These are phyloP conservation scores for Stromatinia cepivora DNA, from an alignment of 2,329 filamentous ascomycete species.

Conservation along the genomic window DNA sequence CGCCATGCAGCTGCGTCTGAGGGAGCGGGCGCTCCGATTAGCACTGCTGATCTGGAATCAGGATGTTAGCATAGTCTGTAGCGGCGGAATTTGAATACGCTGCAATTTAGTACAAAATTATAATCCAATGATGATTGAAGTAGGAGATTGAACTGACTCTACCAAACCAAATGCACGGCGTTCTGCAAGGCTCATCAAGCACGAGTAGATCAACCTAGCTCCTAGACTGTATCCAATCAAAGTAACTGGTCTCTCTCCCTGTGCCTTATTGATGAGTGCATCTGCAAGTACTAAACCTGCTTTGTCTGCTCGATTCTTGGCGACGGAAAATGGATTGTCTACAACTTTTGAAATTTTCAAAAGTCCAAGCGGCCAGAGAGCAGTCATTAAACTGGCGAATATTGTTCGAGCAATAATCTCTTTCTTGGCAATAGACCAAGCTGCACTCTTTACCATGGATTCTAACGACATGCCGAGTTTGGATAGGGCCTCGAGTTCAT, in stretches of 20 bases:
- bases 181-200: constrained; percentile 73
- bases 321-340: constrained; percentile 81
- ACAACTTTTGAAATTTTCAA: constrained; percentile 66
- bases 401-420: constrained; percentile 64
- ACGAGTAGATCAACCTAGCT: constrained; percentile 79
- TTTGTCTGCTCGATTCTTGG: constrained; percentile 75
- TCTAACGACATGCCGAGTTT: constrained; percentile 78
- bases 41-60: constrained; percentile 55
- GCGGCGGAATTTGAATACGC: too few relatives aligned
- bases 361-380: constrained; percentile 69
- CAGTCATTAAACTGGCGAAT: constrained; percentile 65
- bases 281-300: constrained; percentile 79
- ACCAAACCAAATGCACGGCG: constrained; percentile 79
- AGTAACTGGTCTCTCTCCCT: constrained; percentile 79
- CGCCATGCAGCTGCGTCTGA: constrained; percentile 73
- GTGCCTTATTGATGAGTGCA: constrained; percentile 76
- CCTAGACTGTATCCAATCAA: constrained; percentile 81
- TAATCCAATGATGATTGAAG: not conserved
- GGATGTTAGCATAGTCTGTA: not conserved
- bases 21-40: constrained; percentile 80
- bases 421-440: constrained; percentile 73
- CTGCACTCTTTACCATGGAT: constrained; percentile 73
- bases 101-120: not conserved
- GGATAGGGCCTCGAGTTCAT: constrained; percentile 75
- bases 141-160: constrained; percentile 53